Evolutionary conservation across 495 filamentous ascomycete genomes (phyloP).

Genomic region (Hypoxylon cercidicola): DNA sequence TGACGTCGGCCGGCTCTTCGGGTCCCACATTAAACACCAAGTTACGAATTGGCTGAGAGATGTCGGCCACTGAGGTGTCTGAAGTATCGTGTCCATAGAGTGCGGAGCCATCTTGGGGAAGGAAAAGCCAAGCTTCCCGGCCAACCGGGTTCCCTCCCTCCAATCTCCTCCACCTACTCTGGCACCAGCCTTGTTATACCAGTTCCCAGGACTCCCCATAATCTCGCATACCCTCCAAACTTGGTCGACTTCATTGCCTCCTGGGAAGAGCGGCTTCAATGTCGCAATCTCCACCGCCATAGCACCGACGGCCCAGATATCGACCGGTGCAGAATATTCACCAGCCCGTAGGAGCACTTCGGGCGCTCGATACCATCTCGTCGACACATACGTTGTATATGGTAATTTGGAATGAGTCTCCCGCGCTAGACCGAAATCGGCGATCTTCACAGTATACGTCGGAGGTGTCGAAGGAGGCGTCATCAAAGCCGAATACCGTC

Average conservation of each 20-base stretch:
- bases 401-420: constrained; percentile 96
- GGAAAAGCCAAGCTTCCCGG: constrained; percentile 95
- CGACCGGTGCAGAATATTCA: constrained; percentile 96
- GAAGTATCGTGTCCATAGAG: constrained; percentile 93
- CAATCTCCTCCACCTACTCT: constrained; percentile 97
- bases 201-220: constrained; percentile 98
- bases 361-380: constrained; percentile 96
- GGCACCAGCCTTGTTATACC: constrained; percentile 89
- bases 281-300: constrained; percentile 99
- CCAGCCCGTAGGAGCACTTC: constrained; percentile 95
- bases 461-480: constrained; percentile 95
- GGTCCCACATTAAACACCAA: constrained; percentile 99
- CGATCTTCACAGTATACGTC: constrained; percentile 96
- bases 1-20: constrained; percentile 92
- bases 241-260: constrained; percentile 98
- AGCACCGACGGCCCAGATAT: constrained; percentile 99
- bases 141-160: constrained; percentile 91
- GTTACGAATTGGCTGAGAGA: constrained; percentile 93
- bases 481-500: constrained; percentile 90
- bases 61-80: constrained; percentile 88
- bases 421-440: constrained; percentile 97
- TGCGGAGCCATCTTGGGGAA: constrained; percentile 99
- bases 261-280: constrained; percentile 95
- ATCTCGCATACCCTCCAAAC: constrained; percentile 99
- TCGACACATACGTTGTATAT: constrained; percentile 99